A percentile compares a stretch with the other conserved stretches of the same genome.
Conservation (phyloP, 352 stramenopile species). For the Globisporangium cylindrosporum region DNA sequence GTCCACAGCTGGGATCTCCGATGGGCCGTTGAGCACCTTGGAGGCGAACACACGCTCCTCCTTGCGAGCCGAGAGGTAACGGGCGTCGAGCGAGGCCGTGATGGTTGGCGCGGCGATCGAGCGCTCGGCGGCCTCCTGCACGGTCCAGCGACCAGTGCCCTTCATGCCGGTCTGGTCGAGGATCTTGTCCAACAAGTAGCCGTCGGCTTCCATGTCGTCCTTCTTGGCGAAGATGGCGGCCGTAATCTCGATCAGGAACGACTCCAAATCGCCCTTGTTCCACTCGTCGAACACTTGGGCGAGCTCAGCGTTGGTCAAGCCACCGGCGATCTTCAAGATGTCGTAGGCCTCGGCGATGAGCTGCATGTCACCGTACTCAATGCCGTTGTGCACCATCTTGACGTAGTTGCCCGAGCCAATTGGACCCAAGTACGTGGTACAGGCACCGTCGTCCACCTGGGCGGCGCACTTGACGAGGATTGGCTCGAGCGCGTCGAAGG, state of each 20-base stretch:
- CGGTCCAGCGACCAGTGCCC: conserved; percentile 96
- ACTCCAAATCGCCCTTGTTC: conserved; percentile 96
- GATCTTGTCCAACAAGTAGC: conserved; percentile 94
- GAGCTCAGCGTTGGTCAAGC: conserved; percentile 90
- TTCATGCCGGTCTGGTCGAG: conserved; percentile 99
- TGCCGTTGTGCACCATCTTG: conserved; percentile 99
- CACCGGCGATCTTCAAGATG: conserved; percentile 93
- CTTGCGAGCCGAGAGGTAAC: conserved; percentile 96
- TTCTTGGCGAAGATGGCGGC: conserved; percentile 96
- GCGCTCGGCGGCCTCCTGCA: conserved; percentile 95
- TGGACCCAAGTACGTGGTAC: conserved; percentile 96
- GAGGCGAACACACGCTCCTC: conserved; percentile 93
- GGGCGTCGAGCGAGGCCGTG: conserved; percentile 93
- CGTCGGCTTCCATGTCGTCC: conserved; percentile 90
- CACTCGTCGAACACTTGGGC: conserved; percentile 94
- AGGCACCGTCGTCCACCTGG: conserved; percentile 93
- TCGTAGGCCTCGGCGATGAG: conserved; percentile 99
- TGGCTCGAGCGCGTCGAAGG: conserved; percentile 95
- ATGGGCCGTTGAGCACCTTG: conserved; percentile 92
- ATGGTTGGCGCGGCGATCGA: conserved; percentile 97
- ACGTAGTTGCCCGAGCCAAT: conserved; percentile 99
- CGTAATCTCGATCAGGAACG: conserved; percentile 99
- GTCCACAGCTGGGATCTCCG: conserved; percentile 90
- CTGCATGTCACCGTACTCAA: conserved; percentile 99
- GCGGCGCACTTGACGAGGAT: conserved; percentile 98